phyloP scores from a whole-genome alignment of 2,329 filamentous ascomycete genomes.

The Aspergillus chevalieri region DNA sequence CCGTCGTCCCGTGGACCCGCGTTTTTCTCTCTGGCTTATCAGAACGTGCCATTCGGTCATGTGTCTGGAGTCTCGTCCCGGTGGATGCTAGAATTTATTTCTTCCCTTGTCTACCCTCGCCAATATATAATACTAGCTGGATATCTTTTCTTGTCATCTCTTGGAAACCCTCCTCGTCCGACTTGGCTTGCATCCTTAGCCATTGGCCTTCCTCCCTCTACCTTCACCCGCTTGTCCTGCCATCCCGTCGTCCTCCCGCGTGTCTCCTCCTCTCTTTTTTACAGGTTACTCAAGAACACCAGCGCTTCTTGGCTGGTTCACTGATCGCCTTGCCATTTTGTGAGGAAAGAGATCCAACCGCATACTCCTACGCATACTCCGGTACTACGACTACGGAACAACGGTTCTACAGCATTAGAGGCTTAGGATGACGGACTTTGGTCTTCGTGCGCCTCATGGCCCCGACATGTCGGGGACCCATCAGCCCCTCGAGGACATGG shows the following conservation, averaged over 20 bases:
- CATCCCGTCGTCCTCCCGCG: neutral
- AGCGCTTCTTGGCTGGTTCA: neutral
- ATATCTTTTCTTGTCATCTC: neutral
- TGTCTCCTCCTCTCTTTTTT: conserved; percentile 1
- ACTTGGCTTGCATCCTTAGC: conserved; percentile 15
- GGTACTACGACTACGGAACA: neutral
- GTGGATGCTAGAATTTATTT: neutral
- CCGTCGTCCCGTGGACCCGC: neutral
- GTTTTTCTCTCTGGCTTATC: neutral
- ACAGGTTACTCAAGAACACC: neutral
- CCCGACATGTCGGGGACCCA: conserved; percentile 43
- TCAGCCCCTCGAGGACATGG: conserved; percentile 47
- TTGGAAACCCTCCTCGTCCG: conserved; percentile 7
- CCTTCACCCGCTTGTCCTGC: too few species aligned
- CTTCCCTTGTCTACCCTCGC: neutral
- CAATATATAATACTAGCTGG: conserved; percentile 13
- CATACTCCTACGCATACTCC: neutral
- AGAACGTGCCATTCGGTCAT: neutral
- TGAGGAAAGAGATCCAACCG: neutral
- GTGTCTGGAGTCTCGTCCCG: neutral
- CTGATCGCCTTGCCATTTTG: neutral
- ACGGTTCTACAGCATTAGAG: neutral
- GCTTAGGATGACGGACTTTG: conserved; percentile 31
- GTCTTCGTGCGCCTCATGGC: conserved; percentile 41
- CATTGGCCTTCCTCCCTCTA: too few species aligned